These are phyloP conservation scores for Annulohypoxylon moriforme DNA, from an alignment of 495 filamentous ascomycete species.

Conservation along the genomic window DNA sequence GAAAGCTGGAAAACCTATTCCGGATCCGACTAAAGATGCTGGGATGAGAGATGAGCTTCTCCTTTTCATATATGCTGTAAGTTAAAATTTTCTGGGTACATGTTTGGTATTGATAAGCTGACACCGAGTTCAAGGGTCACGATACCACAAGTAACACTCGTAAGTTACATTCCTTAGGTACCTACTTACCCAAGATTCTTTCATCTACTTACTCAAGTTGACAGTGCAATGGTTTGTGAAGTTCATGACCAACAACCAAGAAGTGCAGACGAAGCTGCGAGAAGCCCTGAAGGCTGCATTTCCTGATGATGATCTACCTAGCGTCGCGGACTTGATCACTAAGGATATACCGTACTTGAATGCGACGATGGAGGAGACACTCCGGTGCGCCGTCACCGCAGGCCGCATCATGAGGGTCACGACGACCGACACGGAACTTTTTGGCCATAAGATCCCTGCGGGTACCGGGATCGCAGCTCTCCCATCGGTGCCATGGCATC, in stretches of 20 bases:
- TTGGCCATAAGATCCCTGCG: slow-evolving; percentile 51
- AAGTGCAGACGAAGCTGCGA: slow-evolving; percentile 46
- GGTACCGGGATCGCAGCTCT: slow-evolving; percentile 48
- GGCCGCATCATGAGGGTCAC: slow-evolving; percentile 44
- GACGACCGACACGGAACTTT: slow-evolving; percentile 47
- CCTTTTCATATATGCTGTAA: slow-evolving; percentile 22
- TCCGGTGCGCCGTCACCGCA: slow-evolving; percentile 44
- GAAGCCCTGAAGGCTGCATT: slow-evolving; percentile 38
- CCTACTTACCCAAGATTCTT: background rate
- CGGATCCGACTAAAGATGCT: slow-evolving; percentile 43
- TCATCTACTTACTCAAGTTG: background rate
- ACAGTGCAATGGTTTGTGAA: slow-evolving; percentile 48
- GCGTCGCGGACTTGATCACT: slow-evolving; percentile 44
- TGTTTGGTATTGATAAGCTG: background rate
- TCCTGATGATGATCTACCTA: slow-evolving; percentile 27
- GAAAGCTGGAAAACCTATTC: slow-evolving; percentile 37
- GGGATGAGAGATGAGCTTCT: slow-evolving; percentile 45
- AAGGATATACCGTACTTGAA: slow-evolving; percentile 55
- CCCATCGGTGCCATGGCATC: slow-evolving; percentile 31
- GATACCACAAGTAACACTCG: slow-evolving; percentile 20
- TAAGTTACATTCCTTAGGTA: background rate
- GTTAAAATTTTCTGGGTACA: background rate
- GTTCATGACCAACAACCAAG: slow-evolving; percentile 47
- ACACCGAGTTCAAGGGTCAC: slow-evolving; percentile 2
- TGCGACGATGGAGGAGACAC: slow-evolving; percentile 49